These are phyloP conservation scores for Leishmania guyanensis DNA, from an alignment of 208 protist species.

Conservation along the genomic window DNA sequence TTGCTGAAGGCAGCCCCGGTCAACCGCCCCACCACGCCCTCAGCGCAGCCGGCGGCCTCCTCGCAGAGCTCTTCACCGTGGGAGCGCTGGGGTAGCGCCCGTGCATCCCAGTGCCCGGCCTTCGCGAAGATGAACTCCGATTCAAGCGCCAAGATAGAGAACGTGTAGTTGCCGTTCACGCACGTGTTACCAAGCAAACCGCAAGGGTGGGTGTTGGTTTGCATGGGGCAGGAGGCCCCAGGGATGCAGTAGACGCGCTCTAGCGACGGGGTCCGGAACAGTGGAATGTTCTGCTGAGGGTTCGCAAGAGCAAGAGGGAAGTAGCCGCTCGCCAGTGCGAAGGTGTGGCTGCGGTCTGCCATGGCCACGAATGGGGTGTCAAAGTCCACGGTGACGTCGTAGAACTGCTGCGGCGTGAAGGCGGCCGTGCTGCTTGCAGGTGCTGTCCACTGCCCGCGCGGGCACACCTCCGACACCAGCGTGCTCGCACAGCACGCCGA, in stretches of 20 bases:
- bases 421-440: not conserved
- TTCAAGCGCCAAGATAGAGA: constrained; percentile 31
- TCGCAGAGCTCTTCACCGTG: not conserved
- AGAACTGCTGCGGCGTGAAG: constrained; percentile 17
- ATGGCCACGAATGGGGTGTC: not conserved
- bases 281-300: not conserved
- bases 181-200: constrained; percentile 20
- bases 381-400: constrained; percentile 11
- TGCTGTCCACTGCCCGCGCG: constrained; percentile 21
- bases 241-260: not conserved
- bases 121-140: not conserved
- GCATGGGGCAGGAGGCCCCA: not conserved
- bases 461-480: constrained; percentile 20
- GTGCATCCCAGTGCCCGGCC: not conserved
- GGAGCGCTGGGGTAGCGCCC: not conserved
- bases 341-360: not conserved
- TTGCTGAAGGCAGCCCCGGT: not conserved
- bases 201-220: not conserved
- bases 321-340: not conserved
- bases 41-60: not conserved
- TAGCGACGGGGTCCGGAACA: not conserved
- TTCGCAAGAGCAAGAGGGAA: not conserved
- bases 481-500: constrained; percentile 10
- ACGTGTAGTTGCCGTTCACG: constrained; percentile 34
- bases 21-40: not conserved